Base-by-base conservation (phyloP, 805 yeast genomes). In the Metschnikowia gelsemii region DNA sequence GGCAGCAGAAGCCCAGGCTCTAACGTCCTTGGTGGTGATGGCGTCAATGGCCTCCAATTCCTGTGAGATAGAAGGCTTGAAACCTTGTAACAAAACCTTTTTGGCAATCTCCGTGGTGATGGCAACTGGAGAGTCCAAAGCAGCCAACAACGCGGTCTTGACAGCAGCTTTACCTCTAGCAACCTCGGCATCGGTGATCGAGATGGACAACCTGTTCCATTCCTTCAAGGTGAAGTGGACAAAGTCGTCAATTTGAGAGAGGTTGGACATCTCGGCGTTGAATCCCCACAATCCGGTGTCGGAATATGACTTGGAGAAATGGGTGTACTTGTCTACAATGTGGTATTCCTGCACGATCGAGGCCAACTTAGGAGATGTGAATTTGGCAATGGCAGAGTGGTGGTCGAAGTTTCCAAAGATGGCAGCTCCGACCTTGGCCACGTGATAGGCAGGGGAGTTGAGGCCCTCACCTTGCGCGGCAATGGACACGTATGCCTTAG, bases 251-350 rank as follows among this genome's bases (percentile, higher is more conserved):
- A 86, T 69, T 56, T 70, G 68, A 29, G 51, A 64, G 51, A 82
- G 62, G 66, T 83, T 78, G 45, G 82, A 68, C 51, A 82, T 74
- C 60, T 76, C 80, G 48, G 87, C 73, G 64, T 76, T 71, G 71
- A 82, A 81, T 62, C 95, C 95, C 87, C 90, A 86, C 64, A 86
- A 76, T 62, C 93, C 93, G 44, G 84, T 72, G 66, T 84, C 87
- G 51, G 84, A 75, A 76, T 80, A 84, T 34, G 87, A 80, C 38
- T 66, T 66, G 49, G 87, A 78, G 76, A 83, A 86, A 68, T 85
- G 91, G 51, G 75, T 65, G 72, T 73, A 84, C 50, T 77, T 69
- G 62, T 84, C 89, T 57, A 82, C 82, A 61, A 86, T 70, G 63
- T 82, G 87, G 73, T 80, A 79, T 60, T 80, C 86, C 64, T 72